A percentile compares a stretch with the other conserved stretches of the same genome.
phyloP scores from a whole-genome alignment of 73 alveolate genomes.

The Uronychia setigera region DNA sequence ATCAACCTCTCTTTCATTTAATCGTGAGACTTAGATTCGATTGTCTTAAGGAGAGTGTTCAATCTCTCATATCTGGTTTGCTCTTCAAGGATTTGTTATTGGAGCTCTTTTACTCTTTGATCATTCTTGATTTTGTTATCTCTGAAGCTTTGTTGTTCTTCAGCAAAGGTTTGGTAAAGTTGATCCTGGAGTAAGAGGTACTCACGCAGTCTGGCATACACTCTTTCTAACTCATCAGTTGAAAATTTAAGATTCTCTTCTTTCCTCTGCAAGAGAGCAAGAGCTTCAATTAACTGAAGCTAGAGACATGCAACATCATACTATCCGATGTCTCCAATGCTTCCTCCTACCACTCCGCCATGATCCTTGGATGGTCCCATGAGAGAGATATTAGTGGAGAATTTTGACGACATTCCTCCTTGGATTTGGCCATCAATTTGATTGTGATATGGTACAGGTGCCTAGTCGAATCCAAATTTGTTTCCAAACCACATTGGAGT shows the following conservation, averaged over 20 bases:
- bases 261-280: constrained; percentile 60
- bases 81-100: constrained; percentile 45
- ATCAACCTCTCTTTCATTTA: constrained; percentile 33
- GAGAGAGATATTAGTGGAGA: constrained; percentile 63
- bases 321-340: constrained; percentile 55
- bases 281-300: constrained; percentile 66
- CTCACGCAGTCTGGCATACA: constrained; percentile 52
- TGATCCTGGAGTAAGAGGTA: constrained; percentile 79
- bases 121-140: constrained; percentile 40
- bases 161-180: constrained; percentile 68
- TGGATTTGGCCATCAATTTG: constrained; percentile 63
- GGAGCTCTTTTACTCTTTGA: constrained; percentile 16
- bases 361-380: constrained; percentile 28
- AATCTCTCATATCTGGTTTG: constrained; percentile 24
- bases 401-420: constrained; percentile 73
- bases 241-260: constrained; percentile 54
- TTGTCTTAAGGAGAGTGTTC: constrained; percentile 20
- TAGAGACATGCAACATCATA: constrained; percentile 73
- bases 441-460: constrained; percentile 26
- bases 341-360: constrained; percentile 45
- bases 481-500: neutral
- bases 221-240: constrained; percentile 2
- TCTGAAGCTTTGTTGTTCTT: constrained; percentile 52
- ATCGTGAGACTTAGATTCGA: constrained; percentile 14
- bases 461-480: constrained; percentile 12